A percentile compares a stretch with the other conserved stretches of the same genome.
These are phyloP conservation scores for Lobosporangium transversale DNA, from an alignment of 192 early-diverging fungal genomes.

Conservation along the genomic window DNA sequence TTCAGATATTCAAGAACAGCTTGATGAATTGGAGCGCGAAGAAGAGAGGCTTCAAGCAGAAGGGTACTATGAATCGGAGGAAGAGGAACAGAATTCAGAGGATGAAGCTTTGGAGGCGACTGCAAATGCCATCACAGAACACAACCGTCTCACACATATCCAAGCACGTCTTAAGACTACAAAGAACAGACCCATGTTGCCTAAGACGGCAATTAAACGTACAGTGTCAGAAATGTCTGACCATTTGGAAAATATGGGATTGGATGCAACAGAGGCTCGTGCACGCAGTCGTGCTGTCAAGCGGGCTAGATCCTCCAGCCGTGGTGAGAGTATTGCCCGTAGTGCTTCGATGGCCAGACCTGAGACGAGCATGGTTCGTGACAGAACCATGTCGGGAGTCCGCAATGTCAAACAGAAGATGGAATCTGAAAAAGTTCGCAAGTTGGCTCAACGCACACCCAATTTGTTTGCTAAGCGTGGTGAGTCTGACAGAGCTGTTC, in stretches of 20 bases:
- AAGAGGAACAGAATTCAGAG: slow-evolving; percentile 82
- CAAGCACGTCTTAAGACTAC: slow-evolving; percentile 84
- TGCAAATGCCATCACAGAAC: slow-evolving; percentile 84
- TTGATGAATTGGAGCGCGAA: slow-evolving; percentile 95
- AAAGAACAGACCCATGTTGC: slow-evolving; percentile 77
- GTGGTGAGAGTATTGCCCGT: slow-evolving; percentile 72
- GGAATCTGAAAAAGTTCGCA: slow-evolving; percentile 82
- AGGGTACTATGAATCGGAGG: slow-evolving; percentile 90
- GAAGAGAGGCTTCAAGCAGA: slow-evolving; percentile 95
- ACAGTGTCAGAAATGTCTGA: slow-evolving; percentile 70
- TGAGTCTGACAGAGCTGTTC: slow-evolving; percentile 95
- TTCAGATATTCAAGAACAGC: slow-evolving; percentile 94
- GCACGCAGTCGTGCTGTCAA: slow-evolving; percentile 75
- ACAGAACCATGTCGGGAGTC: slow-evolving; percentile 82
- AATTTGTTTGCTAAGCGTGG: slow-evolving; percentile 85
- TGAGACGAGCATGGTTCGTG: slow-evolving; percentile 64
- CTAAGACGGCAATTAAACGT: slow-evolving; percentile 66
- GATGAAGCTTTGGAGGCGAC: slow-evolving; percentile 80
- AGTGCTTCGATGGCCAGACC: slow-evolving; percentile 70
- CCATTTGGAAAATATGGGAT: slow-evolving; percentile 77
- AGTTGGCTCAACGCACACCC: slow-evolving; percentile 74
- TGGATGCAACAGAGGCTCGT: slow-evolving; percentile 72
- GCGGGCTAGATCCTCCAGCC: slow-evolving; percentile 78
- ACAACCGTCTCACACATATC: slow-evolving; percentile 84
- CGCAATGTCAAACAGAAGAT: slow-evolving; percentile 65